These are phyloP conservation scores for Saraca asoca DNA, from an alignment of 331 rosid genomes.

Conservation along the genomic window DNA sequence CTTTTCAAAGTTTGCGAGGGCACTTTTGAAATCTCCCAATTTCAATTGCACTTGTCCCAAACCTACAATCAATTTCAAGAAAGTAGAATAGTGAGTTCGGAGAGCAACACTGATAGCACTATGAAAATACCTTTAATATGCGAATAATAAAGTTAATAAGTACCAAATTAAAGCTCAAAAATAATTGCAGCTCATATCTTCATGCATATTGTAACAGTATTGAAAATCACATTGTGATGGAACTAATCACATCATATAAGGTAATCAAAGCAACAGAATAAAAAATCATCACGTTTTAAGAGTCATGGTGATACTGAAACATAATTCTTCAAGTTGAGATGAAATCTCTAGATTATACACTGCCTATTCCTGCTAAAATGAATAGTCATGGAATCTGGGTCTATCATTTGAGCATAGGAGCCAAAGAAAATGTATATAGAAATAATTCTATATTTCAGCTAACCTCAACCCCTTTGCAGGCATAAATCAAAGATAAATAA, in stretches of 20 bases:
- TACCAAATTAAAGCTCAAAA: not conserved
- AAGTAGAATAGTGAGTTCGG: conserved; percentile 24
- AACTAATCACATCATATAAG: conserved; percentile 22
- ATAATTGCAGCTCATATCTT: conserved; percentile 23
- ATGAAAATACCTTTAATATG: conserved; percentile 26
- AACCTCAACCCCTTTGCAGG: conserved; percentile 14
- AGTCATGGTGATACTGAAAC: conserved; percentile 8
- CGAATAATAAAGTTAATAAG: not conserved
- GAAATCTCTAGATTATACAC: conserved; percentile 1
- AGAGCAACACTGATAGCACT: not conserved
- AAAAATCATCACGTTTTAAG: not conserved
- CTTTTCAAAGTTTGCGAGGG: conserved; percentile 86
- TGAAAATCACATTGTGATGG: conserved; percentile 3
- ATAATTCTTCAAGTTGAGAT: conserved; percentile 9
- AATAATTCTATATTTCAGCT: conserved; percentile 15
- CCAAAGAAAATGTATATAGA: not conserved
- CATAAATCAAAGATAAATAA: conserved; percentile 31
- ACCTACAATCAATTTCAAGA: conserved; percentile 55
- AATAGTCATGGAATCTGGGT: conserved; percentile 11
- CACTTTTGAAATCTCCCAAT: conserved; percentile 93
- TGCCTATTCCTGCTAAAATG: not conserved
- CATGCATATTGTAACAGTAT: conserved; percentile 28
- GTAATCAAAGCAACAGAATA: not conserved
- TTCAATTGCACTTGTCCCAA: conserved; percentile 97
- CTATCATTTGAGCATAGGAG: conserved; percentile 10